phyloP scores from a whole-genome alignment of 257 asterid species.

The Primulina huaijiensis region DNA sequence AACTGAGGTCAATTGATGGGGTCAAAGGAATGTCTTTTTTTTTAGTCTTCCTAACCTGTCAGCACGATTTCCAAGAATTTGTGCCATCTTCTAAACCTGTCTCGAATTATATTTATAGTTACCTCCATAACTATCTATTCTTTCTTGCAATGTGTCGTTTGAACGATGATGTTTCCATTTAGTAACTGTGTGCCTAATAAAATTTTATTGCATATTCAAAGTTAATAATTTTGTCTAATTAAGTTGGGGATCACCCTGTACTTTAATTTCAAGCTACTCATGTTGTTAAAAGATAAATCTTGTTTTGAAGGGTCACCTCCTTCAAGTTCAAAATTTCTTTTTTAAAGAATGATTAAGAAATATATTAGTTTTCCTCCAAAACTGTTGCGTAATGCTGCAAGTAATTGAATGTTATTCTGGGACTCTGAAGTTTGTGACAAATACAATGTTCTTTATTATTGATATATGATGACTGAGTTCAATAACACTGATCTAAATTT shows the following conservation, averaged over 20 bases:
- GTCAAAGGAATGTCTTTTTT: too few species aligned
- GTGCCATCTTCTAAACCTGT: too few species aligned
- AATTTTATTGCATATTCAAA: neutral
- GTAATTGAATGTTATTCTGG: neutral
- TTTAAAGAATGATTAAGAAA: neutral
- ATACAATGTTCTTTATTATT: neutral
- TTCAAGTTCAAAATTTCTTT: neutral
- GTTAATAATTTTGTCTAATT: too few species aligned
- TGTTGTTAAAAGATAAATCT: neutral
- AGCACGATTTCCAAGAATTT: too few species aligned
- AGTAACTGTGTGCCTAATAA: too few species aligned
- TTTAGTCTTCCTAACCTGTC: too few species aligned
- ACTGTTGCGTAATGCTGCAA: neutral
- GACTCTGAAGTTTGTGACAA: neutral
- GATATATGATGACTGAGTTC: neutral
- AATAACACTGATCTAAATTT: neutral
- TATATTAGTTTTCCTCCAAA: too few species aligned
- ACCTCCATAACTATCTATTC: too few species aligned
- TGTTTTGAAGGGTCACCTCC: neutral
- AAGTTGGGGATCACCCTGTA: neutral
- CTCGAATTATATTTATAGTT: too few species aligned
- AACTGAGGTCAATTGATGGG: too few species aligned
- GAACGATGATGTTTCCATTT: too few species aligned
- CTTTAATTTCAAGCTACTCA: neutral
- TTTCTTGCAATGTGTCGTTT: too few species aligned